These are phyloP conservation scores for Mariannaea sp. DNA, from an alignment of 2,329 filamentous ascomycete genomes.

Conservation along the genomic window DNA sequence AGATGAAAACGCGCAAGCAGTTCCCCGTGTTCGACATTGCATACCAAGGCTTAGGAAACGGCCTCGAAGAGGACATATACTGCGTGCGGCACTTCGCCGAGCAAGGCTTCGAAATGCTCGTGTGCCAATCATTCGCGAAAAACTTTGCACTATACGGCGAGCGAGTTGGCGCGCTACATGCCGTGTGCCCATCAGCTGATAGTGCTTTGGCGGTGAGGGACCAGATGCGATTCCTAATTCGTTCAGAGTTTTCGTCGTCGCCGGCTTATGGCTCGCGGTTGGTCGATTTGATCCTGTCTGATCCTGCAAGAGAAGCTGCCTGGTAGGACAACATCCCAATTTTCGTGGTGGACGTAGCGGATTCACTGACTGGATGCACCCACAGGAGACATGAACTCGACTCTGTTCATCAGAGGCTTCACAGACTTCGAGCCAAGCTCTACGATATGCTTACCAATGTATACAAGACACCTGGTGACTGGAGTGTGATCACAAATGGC, in stretches of 20 bases:
- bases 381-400: slow-evolving; percentile 14
- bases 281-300: slow-evolving; percentile 20
- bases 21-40: slow-evolving; percentile 45
- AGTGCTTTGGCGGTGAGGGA: slow-evolving; percentile 14
- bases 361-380: background rate
- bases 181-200: slow-evolving; percentile 10
- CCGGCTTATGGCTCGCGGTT: slow-evolving; percentile 24
- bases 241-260: slow-evolving; percentile 25
- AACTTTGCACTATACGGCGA: slow-evolving; percentile 47
- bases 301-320: slow-evolving; percentile 1
- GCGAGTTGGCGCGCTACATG: slow-evolving; percentile 38
- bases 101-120: slow-evolving; percentile 39
- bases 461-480: slow-evolving; percentile 22
- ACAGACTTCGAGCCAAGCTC: slow-evolving; percentile 6
- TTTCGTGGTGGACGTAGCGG: background rate
- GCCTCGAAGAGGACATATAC: slow-evolving; percentile 42
- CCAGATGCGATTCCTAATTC: slow-evolving; percentile 22
- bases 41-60: slow-evolving; percentile 44
- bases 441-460: background rate
- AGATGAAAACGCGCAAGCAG: slow-evolving; percentile 19
- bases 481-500: slow-evolving; percentile 20
- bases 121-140: slow-evolving; percentile 47
- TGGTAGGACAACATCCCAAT: slow-evolving; percentile 11
- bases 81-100: slow-evolving; percentile 35
- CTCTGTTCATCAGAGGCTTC: slow-evolving; percentile 8